phyloP scores from a whole-genome alignment of 1,284 basidiomycete species.

The Tetrapyrgos nigripes region DNA sequence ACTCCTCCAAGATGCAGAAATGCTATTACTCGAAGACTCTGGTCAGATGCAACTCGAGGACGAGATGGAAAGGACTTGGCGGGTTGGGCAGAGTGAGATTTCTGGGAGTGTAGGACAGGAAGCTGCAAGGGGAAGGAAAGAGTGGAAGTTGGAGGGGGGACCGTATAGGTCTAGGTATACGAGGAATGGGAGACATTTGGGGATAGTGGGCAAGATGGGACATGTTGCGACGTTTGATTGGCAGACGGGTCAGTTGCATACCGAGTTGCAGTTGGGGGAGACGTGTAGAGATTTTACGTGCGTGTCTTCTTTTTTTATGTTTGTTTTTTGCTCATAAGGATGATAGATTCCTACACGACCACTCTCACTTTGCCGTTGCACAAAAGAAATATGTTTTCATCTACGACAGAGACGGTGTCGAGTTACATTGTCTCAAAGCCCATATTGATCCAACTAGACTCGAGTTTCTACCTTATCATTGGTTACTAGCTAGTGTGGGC shows the following conservation, averaged over 20 bases:
- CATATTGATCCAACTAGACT: slow-evolving; percentile 93
- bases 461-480: slow-evolving; percentile 96
- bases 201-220: slow-evolving; percentile 82
- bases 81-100: slow-evolving; percentile 86
- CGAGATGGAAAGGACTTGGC: slow-evolving; percentile 90
- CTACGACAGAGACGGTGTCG: slow-evolving; percentile 94
- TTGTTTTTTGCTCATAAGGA: slow-evolving; percentile 12
- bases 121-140: slow-evolving; percentile 77
- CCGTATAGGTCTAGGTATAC: slow-evolving; percentile 87
- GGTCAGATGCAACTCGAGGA: slow-evolving; percentile 79
- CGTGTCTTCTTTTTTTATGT: slow-evolving; percentile 30
- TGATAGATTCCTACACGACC: slow-evolving; percentile 88
- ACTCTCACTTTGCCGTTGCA: slow-evolving; percentile 93
- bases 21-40: slow-evolving; percentile 62
- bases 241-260: slow-evolving; percentile 87
- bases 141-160: slow-evolving; percentile 89
- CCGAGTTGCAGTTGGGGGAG: slow-evolving; percentile 91
- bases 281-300: slow-evolving; percentile 92
- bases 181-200: slow-evolving; percentile 89
- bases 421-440: slow-evolving; percentile 84
- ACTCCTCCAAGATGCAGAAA: slow-evolving; percentile 68
- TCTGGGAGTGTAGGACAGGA: slow-evolving; percentile 72
- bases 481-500: slow-evolving; percentile 90
- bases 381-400: slow-evolving; percentile 98
- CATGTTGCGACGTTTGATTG: slow-evolving; percentile 97